These are phyloP conservation scores for Penicillium odoratum DNA, from an alignment of 495 filamentous ascomycete species.

Conservation along the genomic window DNA sequence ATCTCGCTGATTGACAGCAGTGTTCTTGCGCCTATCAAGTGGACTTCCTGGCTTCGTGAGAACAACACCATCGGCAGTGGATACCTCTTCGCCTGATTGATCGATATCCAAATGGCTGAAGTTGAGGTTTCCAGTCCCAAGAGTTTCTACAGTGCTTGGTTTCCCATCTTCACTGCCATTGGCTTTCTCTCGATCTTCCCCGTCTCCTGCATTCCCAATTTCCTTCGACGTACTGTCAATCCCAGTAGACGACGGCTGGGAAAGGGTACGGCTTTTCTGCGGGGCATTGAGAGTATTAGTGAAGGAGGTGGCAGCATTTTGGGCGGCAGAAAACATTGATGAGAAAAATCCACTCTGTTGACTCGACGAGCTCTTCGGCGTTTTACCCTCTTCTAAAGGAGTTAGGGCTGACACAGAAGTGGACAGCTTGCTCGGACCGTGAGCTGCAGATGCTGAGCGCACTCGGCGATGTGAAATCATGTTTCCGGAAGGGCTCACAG, in stretches of 20 bases:
- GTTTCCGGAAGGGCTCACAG: conserved; percentile 60
- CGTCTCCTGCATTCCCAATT: conserved; percentile 28
- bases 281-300: conserved; percentile 75
- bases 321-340: conserved; percentile 86
- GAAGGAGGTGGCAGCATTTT: conserved; percentile 87
- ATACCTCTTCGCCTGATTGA: conserved; percentile 38
- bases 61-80: conserved; percentile 40
- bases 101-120: conserved; percentile 70
- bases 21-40: conserved; percentile 38
- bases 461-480: conserved; percentile 75
- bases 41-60: conserved; percentile 40
- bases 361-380: conserved; percentile 37
- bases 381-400: conserved; percentile 63
- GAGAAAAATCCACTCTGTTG: conserved; percentile 81
- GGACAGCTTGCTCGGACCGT: conserved; percentile 86
- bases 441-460: conserved; percentile 63
- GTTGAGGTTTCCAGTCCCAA: conserved; percentile 85
- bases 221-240: conserved; percentile 23
- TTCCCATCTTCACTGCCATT: conserved; percentile 53
- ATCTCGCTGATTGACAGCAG: conserved; percentile 45
- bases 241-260: conserved; percentile 26
- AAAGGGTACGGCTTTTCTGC: conserved; percentile 36
- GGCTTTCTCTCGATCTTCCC: conserved; percentile 14
- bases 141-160: conserved; percentile 79
- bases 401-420: conserved; percentile 73